A percentile compares a stretch with the other conserved stretches of the same genome.
Evolutionary conservation across 2,329 filamentous ascomycete species (phyloP).

Genomic region (Neopestalotiopsis sp.): DNA sequence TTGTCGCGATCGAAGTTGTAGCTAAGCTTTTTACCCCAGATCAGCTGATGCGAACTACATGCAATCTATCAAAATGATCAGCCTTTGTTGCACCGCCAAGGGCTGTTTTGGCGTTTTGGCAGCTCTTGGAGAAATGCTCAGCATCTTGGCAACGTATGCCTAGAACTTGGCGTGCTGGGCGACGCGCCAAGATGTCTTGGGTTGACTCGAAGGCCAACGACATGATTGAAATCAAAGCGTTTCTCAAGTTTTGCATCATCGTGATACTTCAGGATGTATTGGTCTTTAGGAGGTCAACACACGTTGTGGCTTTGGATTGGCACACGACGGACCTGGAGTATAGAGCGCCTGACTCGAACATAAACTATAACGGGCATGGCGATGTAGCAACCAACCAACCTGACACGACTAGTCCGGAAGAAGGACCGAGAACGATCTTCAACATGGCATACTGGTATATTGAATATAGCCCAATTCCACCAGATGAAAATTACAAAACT

Average conservation of each 20-base stretch:
- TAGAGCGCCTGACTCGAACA: too few relatives aligned
- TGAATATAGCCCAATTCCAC: too few relatives aligned
- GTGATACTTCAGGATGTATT: too few relatives aligned
- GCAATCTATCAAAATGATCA: conserved; percentile 5
- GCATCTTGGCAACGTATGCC: conserved; percentile 10
- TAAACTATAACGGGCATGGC: too few relatives aligned
- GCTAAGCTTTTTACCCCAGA: conserved; percentile 11
- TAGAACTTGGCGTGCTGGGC: conserved; percentile 13
- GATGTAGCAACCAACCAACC: too few relatives aligned
- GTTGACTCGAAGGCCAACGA: not conserved
- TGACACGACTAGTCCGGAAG: too few relatives aligned
- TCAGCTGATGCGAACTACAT: conserved; percentile 12
- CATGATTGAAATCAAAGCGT: not conserved
- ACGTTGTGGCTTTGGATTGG: too few relatives aligned
- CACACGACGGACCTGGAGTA: too few relatives aligned
- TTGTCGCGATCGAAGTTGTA: not conserved
- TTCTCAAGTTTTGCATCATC: not conserved
- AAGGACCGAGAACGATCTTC: too few relatives aligned
- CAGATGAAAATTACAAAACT: too few relatives aligned
- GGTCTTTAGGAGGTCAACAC: too few relatives aligned
- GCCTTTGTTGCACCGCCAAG: conserved; percentile 11
- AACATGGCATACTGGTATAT: too few relatives aligned
- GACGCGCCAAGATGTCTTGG: conserved; percentile 4
- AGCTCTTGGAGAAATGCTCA: conserved; percentile 6
- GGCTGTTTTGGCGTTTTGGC: conserved; percentile 7